A percentile compares a stretch with the other conserved stretches of the same genome.
Conservation (phyloP, 495 filamentous ascomycete genomes). For the Elasticomyces elasticus region DNA sequence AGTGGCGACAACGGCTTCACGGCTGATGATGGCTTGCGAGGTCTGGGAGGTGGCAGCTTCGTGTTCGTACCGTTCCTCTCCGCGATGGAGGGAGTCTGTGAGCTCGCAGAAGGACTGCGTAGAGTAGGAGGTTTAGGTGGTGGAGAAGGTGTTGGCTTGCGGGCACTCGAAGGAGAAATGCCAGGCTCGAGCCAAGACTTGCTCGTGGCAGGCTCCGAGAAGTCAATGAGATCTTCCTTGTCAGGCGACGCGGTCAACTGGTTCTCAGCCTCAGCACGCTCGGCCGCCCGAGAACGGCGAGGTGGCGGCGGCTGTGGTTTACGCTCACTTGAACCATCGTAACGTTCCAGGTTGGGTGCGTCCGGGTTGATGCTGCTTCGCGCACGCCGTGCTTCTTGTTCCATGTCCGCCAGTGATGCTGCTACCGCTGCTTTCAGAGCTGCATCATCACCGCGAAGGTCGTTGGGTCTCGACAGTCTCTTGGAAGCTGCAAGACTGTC, state of each 20-base stretch:
- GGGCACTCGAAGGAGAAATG: conserved; percentile 1
- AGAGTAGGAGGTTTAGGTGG: conserved; percentile 30
- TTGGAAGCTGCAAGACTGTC: conserved; percentile 11
- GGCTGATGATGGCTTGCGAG: conserved; percentile 28
- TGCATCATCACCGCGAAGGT: conserved; percentile 28
- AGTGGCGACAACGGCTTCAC: conserved; percentile 13
- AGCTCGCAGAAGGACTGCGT: conserved; percentile 25
- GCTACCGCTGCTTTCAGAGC: conserved; percentile 32
- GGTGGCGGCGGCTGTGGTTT: conserved; percentile 21
- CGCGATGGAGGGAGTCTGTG: background rate
- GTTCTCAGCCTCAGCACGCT: background rate
- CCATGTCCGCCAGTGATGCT: conserved; percentile 31
- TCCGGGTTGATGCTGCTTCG: conserved; percentile 22
- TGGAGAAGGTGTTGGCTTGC: conserved; percentile 23
- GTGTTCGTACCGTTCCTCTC: conserved; percentile 7
- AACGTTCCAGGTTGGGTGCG: conserved; percentile 7
- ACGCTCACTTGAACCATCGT: background rate
- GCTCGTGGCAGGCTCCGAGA: conserved; percentile 14
- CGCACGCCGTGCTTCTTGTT: conserved; percentile 22
- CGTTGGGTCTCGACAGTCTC: conserved; percentile 13
- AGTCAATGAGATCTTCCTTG: conserved; percentile 30
- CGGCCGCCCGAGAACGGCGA: conserved; percentile 18
- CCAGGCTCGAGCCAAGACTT: conserved; percentile 12
- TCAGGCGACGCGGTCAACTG: conserved; percentile 3
- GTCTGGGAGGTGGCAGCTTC: conserved; percentile 20